Evolutionary conservation across 108 stramenopile species (phyloP), one percentile per base, ranked within the genome.

Genomic region (Skeletonema tropicum): DNA sequence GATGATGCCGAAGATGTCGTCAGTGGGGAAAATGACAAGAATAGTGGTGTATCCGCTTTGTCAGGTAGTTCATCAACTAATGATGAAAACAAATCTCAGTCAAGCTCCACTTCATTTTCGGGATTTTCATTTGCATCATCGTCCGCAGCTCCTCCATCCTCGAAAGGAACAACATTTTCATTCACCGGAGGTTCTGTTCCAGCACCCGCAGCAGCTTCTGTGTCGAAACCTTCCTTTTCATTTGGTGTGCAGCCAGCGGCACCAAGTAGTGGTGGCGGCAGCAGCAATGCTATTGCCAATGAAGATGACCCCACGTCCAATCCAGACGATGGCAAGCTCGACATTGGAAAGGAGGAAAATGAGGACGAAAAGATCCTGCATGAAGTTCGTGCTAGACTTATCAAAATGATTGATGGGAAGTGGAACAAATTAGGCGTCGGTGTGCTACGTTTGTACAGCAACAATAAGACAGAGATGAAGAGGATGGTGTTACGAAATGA

Each of bases 261-360:
- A 0, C 19, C 65, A 29, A 55, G 36, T 39, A 19, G 62, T 49
- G 31, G 55, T 45, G 29, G 11, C 33, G 46, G 32, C 17, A 69
- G 42, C 57, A 36, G 19, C 17, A 15, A 33, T 19, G 15, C 36
- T 48, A 25, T 30, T 13, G 52, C 48, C 48, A 59, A 74, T 41
- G 68, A 80, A 5, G 79, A 80, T 25, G 80, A 81, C 66, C 80
- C 80, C 6, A 81, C 80, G 26, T 61, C 73, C 64, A 75, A 81
- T 58, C 80, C 80, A 11, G 74, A 81, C 35, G 80, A 81, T 55
- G 80, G 80, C 7, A 74, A 81, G 26, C 32, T 81, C 11, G 73
- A 70, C 26, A 33, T 81, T 21, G 73, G 65, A 46, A 57, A 74
- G 17, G 77, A 77, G 30, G 66, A 83, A 33, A 78, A 83, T 33